These are phyloP conservation scores for Myxozyma udenii DNA, from an alignment of 805 yeast species.

Conservation along the genomic window DNA sequence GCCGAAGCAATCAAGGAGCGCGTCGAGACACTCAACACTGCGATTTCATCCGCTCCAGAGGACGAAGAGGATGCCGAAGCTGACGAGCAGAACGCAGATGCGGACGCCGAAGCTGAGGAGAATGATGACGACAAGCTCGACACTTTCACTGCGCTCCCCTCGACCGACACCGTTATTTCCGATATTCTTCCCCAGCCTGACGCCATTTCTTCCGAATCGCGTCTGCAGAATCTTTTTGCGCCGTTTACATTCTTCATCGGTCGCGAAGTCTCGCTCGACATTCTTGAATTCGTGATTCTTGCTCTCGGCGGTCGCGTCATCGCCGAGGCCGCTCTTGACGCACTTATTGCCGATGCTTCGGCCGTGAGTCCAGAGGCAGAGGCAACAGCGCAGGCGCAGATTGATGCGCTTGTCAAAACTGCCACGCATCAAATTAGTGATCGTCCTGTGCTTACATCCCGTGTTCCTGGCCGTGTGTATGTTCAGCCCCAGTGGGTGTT, in stretches of 20 bases:
- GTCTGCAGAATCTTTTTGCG: slow-evolving; percentile 62
- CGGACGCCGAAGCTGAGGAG: slow-evolving; percentile 39
- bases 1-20: slow-evolving; percentile 20
- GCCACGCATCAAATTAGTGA: slow-evolving; percentile 94
- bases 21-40: slow-evolving; percentile 15
- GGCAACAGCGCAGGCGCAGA: slow-evolving; percentile 12
- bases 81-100: slow-evolving; percentile 41
- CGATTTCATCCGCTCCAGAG: background rate
- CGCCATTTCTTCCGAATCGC: slow-evolving; percentile 42
- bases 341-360: slow-evolving; percentile 45
- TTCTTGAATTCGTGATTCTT: slow-evolving; percentile 79
- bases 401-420: slow-evolving; percentile 32
- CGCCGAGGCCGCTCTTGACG: slow-evolving; percentile 85
- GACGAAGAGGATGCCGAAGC: slow-evolving; percentile 49
- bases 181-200: slow-evolving; percentile 33
- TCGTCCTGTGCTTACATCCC: slow-evolving; percentile 74
- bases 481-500: slow-evolving; percentile 98
- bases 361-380: slow-evolving; percentile 29
- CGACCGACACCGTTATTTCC: slow-evolving; percentile 24
- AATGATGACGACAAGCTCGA: slow-evolving; percentile 32
- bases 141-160: slow-evolving; percentile 29
- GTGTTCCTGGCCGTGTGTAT: slow-evolving; percentile 88
- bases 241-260: slow-evolving; percentile 82
- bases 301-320: slow-evolving; percentile 83
- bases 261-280: slow-evolving; percentile 91